Base-by-base conservation (phyloP, 75 land plant genomes). In the Ceratopteris richardii region DNA sequence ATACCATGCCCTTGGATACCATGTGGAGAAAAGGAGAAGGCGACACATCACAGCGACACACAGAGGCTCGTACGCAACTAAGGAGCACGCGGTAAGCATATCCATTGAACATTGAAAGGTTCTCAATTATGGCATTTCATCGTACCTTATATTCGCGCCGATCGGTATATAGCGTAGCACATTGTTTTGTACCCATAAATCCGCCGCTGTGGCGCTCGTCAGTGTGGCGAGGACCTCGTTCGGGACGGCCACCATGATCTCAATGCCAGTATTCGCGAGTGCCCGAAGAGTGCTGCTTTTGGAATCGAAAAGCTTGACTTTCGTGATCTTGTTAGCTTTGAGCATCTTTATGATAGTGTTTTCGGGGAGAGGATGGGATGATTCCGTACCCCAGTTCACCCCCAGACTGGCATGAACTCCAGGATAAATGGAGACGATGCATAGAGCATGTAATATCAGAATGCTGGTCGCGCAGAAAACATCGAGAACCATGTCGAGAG, bases 301-400 rank as follows among this genome's bases (percentile, higher is more conserved):
- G 17, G 91, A 67, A 47, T 84, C 88, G 60, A 87, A 83, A 10
- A 87, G 77, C 76, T 87, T 87, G 70, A 87, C 84, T 46, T 77
- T 80, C 42, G 25, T 21, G 24, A 87, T 72, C 28, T 62, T 64
- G 61, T 87, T 87, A 24, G 72, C 70, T 58, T 65, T 67, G 36
- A 83, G 50, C 60, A 80, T 64, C 47, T 83, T 84, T 17, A 83
- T 81, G 0, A 67, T 42, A 4, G 37, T 4, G 6, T 53, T 11
- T 0, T 73, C 68, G 0, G 86, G 63, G 17, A 83, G 60, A 40
- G 44, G 66, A 44, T 83, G 84, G 11, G 71, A 51, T 0, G 79
- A 53, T 36, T 67, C 12, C 0, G 84, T 80, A 0, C 91, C 88
- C 88, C 88, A 87, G 60, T 87, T 87, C 26, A 87, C 71, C 10